A percentile compares a stretch with the other conserved stretches of the same genome.
Conservation (phyloP, 73 alveolate genomes). For the Effrenium voratum region DNA sequence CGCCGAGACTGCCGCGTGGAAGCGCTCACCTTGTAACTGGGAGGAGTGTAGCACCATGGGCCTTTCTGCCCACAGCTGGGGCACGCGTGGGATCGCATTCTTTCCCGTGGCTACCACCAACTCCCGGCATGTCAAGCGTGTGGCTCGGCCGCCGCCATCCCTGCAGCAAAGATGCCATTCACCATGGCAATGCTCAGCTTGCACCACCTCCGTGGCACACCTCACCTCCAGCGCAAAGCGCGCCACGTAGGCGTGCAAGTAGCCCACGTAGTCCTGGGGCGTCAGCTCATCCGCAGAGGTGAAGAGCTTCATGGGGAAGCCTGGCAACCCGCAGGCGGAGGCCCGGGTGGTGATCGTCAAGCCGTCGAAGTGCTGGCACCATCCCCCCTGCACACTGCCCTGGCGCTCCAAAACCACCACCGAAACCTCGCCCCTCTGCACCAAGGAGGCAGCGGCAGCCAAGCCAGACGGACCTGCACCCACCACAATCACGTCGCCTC, state of each 20-base stretch:
- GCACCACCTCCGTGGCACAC: conserved; percentile 54
- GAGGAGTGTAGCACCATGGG: conserved; percentile 40
- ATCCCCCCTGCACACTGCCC: conserved; percentile 56
- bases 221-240: conserved; percentile 59
- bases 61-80: background rate
- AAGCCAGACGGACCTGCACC: conserved; percentile 83
- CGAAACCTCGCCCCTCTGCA: conserved; percentile 33
- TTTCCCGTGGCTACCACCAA: conserved; percentile 12
- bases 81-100: conserved; percentile 8
- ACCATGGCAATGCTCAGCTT: background rate
- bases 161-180: background rate
- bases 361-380: conserved; percentile 75
- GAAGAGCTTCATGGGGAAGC: conserved; percentile 58
- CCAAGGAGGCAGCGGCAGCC: conserved; percentile 78
- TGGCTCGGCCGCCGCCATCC: background rate
- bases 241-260: conserved; percentile 50
- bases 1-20: conserved; percentile 21
- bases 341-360: conserved; percentile 88
- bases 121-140: background rate
- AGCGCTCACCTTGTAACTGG: conserved; percentile 35
- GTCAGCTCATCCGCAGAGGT: conserved; percentile 35
- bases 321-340: conserved; percentile 43
- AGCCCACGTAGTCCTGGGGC: conserved; percentile 30
- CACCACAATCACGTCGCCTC: conserved; percentile 36
- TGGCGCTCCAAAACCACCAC: conserved; percentile 65